These are phyloP conservation scores for Citrus sinensis DNA, from an alignment of 345 rosid genomes.

Conservation along the genomic window DNA sequence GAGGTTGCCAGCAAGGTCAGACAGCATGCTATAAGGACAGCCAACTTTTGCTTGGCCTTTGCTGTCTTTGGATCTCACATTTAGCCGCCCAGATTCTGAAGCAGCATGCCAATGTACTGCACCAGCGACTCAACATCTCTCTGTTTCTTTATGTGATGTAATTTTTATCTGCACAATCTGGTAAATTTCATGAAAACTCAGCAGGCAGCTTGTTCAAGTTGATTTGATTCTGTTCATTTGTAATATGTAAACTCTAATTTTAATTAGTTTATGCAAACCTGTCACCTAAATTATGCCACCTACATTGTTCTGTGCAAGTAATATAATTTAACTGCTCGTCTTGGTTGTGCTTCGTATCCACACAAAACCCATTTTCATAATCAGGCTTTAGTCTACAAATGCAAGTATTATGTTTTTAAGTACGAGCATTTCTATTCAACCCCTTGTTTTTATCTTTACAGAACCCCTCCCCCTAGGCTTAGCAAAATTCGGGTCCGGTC, in stretches of 20 bases:
- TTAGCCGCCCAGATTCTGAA: neutral
- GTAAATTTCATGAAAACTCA: slow-evolving; percentile 3
- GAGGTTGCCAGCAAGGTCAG: slow-evolving; percentile 95
- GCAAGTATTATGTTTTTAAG: no score
- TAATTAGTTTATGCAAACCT: neutral
- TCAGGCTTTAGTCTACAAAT: no score
- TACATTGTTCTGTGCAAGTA: neutral
- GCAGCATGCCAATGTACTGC: neutral
- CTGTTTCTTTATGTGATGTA: neutral
- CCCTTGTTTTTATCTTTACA: no score
- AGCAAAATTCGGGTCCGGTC: no score
- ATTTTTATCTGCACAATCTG: neutral
- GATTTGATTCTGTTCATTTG: neutral
- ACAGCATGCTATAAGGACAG: slow-evolving; percentile 64
- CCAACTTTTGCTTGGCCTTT: neutral
- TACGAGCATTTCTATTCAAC: no score
- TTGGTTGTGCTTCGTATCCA: no score
- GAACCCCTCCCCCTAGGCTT: no score
- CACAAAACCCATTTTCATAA: neutral
- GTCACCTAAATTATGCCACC: neutral
- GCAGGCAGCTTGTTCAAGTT: slow-evolving; percentile 6
- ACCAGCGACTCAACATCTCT: neutral
- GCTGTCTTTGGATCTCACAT: neutral
- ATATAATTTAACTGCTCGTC: no score
- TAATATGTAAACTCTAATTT: slow-evolving; percentile 5